These are phyloP conservation scores for Choiromyces venosus DNA, from an alignment of 495 filamentous ascomycete genomes.

Conservation along the genomic window DNA sequence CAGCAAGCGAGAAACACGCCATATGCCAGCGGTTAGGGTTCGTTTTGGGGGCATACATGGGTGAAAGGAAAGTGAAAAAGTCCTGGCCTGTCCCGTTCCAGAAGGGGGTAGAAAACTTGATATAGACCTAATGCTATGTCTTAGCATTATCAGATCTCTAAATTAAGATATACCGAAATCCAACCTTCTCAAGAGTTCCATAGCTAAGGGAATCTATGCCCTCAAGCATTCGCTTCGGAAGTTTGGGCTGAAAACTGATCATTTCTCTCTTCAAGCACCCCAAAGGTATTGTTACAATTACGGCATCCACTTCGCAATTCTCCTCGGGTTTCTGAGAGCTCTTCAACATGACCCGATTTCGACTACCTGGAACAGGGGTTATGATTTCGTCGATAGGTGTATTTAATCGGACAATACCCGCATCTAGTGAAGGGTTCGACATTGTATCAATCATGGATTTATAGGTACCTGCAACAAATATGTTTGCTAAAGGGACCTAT, in stretches of 20 bases:
- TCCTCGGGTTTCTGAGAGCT: conserved; percentile 39
- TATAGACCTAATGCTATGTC: conserved; percentile 57
- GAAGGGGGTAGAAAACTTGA: conserved; percentile 67
- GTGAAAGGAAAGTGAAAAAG: conserved; percentile 67
- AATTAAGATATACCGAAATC: conserved; percentile 8
- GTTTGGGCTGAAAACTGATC: conserved; percentile 60
- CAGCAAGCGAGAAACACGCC: conserved; percentile 71
- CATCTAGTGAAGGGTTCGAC: conserved; percentile 56
- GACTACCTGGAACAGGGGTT: conserved; percentile 41
- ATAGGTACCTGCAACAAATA: conserved; percentile 84
- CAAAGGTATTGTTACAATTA: conserved; percentile 77
- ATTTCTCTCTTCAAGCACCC: conserved; percentile 82
- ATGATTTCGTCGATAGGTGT: conserved; percentile 55
- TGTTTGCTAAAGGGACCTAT: conserved; percentile 58
- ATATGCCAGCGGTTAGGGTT: conserved; percentile 70
- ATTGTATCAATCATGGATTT: conserved; percentile 64
- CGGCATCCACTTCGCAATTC: conserved; percentile 64
- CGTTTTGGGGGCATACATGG: conserved; percentile 53
- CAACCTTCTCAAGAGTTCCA: conserved; percentile 78
- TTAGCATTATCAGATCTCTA: neutral
- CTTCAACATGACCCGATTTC: conserved; percentile 25
- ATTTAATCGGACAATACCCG: conserved; percentile 58
- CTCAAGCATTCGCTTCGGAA: conserved; percentile 60
- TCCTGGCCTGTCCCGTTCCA: conserved; percentile 45
- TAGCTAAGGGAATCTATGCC: conserved; percentile 79